These are phyloP conservation scores for Orbilia blumenaviensis DNA, from an alignment of 2,329 filamentous ascomycete species.

Conservation along the genomic window DNA sequence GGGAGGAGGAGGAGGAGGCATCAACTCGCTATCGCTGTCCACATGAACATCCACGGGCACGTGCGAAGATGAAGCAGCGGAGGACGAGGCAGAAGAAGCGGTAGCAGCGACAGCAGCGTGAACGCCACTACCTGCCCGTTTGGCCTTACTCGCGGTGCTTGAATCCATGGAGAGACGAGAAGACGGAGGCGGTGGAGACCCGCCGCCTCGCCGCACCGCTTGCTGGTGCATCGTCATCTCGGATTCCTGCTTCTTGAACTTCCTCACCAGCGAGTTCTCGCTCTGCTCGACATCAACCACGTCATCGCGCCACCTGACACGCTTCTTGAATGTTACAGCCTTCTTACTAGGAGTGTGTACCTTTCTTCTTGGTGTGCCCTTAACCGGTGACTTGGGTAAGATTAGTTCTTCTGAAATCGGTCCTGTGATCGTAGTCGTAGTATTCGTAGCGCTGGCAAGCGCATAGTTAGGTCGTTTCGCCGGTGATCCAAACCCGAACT, in stretches of 20 bases:
- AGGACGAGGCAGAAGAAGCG: slow-evolving; percentile 4
- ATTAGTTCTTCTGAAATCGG: slow-evolving; percentile 63
- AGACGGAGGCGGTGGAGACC: slow-evolving; percentile 33
- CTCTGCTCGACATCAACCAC: slow-evolving; percentile 73
- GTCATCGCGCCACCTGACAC: slow-evolving; percentile 92
- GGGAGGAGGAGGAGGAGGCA: slow-evolving; percentile 53
- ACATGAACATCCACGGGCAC: slow-evolving; percentile 51
- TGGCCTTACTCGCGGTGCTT: slow-evolving; percentile 36
- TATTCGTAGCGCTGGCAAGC: not conserved
- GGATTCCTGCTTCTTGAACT: slow-evolving; percentile 74
- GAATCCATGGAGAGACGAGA: slow-evolving; percentile 35
- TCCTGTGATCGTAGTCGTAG: slow-evolving; percentile 18
- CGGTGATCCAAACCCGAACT: slow-evolving; percentile 56
- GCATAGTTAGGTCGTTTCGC: slow-evolving; percentile 44
- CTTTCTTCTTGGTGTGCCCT: slow-evolving; percentile 57
- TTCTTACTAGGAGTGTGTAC: slow-evolving; percentile 64
- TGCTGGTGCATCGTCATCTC: slow-evolving; percentile 68
- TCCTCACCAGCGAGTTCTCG: slow-evolving; percentile 80
- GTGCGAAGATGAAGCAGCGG: slow-evolving; percentile 33
- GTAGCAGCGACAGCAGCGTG: slow-evolving; percentile 4
- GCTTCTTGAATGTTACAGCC: slow-evolving; percentile 69
- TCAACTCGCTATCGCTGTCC: slow-evolving; percentile 52
- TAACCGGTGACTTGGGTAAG: slow-evolving; percentile 42
- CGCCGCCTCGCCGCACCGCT: slow-evolving; percentile 59
- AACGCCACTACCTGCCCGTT: slow-evolving; percentile 33